Percentiles rank a stretch among this genome's conserved stretches.
Conservation (phyloP, 140 eudicot genomes). For the Erigeron philadelphicus region DNA sequence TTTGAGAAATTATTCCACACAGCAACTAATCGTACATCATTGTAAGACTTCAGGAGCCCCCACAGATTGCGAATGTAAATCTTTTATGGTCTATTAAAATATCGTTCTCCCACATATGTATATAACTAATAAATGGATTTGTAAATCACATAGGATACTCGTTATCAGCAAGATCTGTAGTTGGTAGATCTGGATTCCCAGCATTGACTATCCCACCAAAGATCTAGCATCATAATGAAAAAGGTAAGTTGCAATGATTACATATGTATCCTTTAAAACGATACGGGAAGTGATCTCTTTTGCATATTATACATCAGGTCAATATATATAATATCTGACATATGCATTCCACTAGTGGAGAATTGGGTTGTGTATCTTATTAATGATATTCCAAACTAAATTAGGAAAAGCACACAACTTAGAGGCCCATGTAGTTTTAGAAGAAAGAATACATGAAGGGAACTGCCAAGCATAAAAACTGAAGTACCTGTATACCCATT, state of each 20-base stretch:
- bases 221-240: slow-evolving; percentile 38
- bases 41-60: background rate
- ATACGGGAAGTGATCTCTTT: background rate
- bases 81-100: slow-evolving; percentile 5
- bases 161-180: slow-evolving; percentile 72
- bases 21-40: background rate
- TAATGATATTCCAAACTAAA: background rate
- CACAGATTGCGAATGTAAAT: background rate
- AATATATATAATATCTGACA: background rate
- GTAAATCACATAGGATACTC: slow-evolving; percentile 64
- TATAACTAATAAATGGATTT: slow-evolving; percentile 4
- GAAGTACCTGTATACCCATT: slow-evolving; percentile 74
- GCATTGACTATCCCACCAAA: slow-evolving; percentile 94
- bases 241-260: background rate
- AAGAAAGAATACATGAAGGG: background rate
- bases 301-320: background rate
- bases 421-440: background rate
- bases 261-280: background rate
- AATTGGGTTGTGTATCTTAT: background rate
- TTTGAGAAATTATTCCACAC: background rate
- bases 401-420: background rate
- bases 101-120: slow-evolving; percentile 3
- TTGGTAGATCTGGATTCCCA: slow-evolving; percentile 58
- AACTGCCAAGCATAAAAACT: background rate
- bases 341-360: background rate